Percentiles rank a stretch among this genome's conserved stretches.
Conservation (phyloP, 129 eudicot genomes). For the Scalesia atractyloides region DNA sequence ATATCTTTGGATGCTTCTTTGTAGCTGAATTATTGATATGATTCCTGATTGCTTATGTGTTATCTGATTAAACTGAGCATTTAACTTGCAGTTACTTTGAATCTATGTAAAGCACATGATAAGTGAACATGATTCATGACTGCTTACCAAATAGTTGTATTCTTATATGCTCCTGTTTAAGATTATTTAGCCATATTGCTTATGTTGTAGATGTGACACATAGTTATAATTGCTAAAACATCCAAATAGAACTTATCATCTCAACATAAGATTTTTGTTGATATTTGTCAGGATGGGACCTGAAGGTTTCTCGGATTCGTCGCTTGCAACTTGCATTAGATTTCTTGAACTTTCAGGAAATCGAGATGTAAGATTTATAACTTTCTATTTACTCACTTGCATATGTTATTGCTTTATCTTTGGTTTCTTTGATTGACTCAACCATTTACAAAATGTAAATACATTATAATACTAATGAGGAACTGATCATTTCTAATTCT, state of each 20-base stretch:
- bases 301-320: constrained; percentile 76
- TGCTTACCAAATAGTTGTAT: constrained; percentile 8
- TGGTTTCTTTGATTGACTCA: constrained; percentile 17
- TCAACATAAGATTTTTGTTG: constrained; percentile 16
- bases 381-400: constrained; percentile 5
- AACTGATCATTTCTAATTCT: neutral
- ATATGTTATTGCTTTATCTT: constrained; percentile 7
- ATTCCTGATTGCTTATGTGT: constrained; percentile 26
- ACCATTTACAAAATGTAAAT: neutral
- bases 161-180: neutral
- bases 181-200: constrained; percentile 1
- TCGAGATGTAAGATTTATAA: constrained; percentile 66
- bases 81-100: constrained; percentile 3
- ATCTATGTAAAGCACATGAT: constrained; percentile 1
- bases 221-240: constrained; percentile 20
- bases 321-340: constrained; percentile 87
- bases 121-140: neutral
- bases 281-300: constrained; percentile 73
- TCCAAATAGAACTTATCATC: neutral
- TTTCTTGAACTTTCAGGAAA: constrained; percentile 83
- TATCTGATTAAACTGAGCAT: neutral
- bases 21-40: constrained; percentile 16
- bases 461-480: neutral
- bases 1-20: constrained; percentile 17
- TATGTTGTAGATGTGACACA: constrained; percentile 13